Evolutionary conservation across 768 basidiomycete genomes (phyloP).

Genomic region (Lactarius trivialis): DNA sequence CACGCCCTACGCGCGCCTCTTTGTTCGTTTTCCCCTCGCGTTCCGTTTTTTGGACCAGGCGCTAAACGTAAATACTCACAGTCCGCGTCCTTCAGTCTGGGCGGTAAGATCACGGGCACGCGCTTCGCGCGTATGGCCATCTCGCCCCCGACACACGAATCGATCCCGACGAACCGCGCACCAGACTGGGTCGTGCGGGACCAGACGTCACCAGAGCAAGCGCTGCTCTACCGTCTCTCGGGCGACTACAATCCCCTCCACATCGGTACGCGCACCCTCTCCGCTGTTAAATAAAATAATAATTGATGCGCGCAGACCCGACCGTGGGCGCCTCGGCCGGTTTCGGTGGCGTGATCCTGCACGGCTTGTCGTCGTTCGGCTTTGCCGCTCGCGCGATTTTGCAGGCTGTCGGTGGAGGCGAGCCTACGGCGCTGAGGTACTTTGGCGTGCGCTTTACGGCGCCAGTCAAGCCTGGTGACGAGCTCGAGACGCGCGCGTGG

Average conservation of each 20-base stretch:
- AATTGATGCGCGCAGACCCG: constrained; percentile 45
- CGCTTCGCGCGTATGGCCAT: constrained; percentile 39
- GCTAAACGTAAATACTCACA: constrained; percentile 12
- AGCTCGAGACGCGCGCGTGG: constrained; percentile 73
- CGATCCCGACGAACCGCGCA: constrained; percentile 32
- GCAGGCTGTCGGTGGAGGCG: constrained; percentile 50
- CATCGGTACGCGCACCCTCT: constrained; percentile 32
- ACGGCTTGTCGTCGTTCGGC: constrained; percentile 77
- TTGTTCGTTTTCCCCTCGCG: constrained; percentile 28
- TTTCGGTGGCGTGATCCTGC: constrained; percentile 81
- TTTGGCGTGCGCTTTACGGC: constrained; percentile 75
- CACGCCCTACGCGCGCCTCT: constrained; percentile 37
- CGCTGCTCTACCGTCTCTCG: constrained; percentile 42
- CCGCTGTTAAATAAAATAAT: neutral
- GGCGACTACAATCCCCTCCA: constrained; percentile 50
- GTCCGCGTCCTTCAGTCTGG: constrained; percentile 40
- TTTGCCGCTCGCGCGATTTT: constrained; percentile 76
- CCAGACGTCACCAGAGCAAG: constrained; percentile 37
- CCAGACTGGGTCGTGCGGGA: constrained; percentile 40
- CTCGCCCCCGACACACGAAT: constrained; percentile 32
- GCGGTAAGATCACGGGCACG: constrained; percentile 34
- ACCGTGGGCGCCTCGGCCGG: constrained; percentile 62
- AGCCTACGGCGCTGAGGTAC: constrained; percentile 55
- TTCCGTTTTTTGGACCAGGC: neutral
- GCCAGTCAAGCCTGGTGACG: constrained; percentile 79